These are phyloP conservation scores for Didymella keratinophila DNA, from an alignment of 2,329 filamentous ascomycete species.

Conservation along the genomic window DNA sequence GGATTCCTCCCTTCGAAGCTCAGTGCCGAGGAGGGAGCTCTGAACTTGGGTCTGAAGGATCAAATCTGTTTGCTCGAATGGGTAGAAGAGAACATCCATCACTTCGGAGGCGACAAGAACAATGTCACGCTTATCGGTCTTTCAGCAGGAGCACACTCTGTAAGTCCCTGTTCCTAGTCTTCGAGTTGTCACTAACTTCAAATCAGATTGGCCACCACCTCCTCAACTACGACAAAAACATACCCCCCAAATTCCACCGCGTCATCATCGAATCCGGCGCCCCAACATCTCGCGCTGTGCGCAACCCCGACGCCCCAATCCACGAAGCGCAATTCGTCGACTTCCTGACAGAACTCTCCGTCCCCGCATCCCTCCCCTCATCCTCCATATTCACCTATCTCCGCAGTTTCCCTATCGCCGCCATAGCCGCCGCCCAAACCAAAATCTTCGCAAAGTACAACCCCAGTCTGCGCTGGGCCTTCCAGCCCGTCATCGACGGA, in stretches of 20 bases:
- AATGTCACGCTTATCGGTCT: conserved; percentile 32
- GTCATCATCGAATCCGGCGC: conserved; percentile 58
- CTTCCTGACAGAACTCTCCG: conserved; percentile 51
- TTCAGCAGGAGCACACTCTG: conserved; percentile 31
- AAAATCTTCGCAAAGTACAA: conserved; percentile 57
- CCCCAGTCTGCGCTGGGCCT: conserved; percentile 62
- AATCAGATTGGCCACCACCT: conserved; percentile 70
- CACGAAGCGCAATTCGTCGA: conserved; percentile 57
- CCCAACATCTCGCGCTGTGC: conserved; percentile 57
- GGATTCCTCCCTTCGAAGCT: conserved; percentile 20
- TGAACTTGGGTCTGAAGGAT: conserved; percentile 33
- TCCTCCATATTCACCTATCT: conserved; percentile 31
- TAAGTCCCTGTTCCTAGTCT: neutral
- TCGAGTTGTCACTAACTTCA: neutral
- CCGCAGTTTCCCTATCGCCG: conserved; percentile 49
- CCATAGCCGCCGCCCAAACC: conserved; percentile 52
- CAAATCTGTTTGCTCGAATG: conserved; percentile 51
- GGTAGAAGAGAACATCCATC: conserved; percentile 51
- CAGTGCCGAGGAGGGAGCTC: conserved; percentile 41
- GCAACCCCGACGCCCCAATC: conserved; percentile 49
- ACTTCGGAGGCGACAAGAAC: conserved; percentile 38
- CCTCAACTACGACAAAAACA: conserved; percentile 54
- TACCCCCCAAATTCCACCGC: conserved; percentile 54
- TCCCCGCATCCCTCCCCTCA: conserved; percentile 26
- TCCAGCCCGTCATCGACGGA: conserved; percentile 73